Percentiles rank a stretch among this genome's conserved stretches.
Evolutionary conservation across 768 basidiomycete genomes (phyloP).

Genomic region (Kwoniella europaea): DNA sequence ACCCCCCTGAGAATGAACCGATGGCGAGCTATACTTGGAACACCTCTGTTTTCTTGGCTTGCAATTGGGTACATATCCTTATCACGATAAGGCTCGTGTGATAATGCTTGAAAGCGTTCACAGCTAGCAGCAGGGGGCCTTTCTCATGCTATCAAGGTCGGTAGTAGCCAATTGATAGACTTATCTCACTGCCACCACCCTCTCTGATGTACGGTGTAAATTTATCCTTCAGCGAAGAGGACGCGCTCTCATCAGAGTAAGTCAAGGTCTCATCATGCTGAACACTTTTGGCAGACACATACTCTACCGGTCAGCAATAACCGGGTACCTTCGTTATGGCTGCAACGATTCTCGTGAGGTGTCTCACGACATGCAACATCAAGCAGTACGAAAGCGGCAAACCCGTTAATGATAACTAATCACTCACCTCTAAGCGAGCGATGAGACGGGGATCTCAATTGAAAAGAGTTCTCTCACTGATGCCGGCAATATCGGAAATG

Average conservation of each 20-base stretch:
- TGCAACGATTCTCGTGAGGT: background rate
- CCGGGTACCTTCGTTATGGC: background rate
- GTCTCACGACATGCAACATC: background rate
- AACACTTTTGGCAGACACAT: too few relatives aligned
- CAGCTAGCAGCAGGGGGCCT: background rate
- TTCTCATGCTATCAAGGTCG: background rate
- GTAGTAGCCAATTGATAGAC: too few relatives aligned
- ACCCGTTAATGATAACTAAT: background rate
- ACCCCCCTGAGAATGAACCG: background rate
- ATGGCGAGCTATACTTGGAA: constrained; percentile 15
- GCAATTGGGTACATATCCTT: background rate
- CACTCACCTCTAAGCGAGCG: background rate
- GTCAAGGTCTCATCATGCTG: too few relatives aligned
- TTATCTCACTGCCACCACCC: too few relatives aligned
- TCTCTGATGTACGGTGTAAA: too few relatives aligned
- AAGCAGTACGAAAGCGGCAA: background rate
- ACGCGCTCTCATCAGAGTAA: too few relatives aligned
- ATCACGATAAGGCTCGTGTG: background rate
- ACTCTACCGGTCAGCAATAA: background rate
- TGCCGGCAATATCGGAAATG: background rate
- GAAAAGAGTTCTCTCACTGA: background rate
- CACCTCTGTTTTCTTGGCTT: background rate
- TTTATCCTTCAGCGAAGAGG: too few relatives aligned
- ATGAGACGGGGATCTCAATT: background rate
- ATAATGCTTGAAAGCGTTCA: background rate